Evolutionary conservation across 1,139 yeast genomes (phyloP), one percentile per base, ranked within the genome.

Genomic region (Insectozyma bohioensis): DNA sequence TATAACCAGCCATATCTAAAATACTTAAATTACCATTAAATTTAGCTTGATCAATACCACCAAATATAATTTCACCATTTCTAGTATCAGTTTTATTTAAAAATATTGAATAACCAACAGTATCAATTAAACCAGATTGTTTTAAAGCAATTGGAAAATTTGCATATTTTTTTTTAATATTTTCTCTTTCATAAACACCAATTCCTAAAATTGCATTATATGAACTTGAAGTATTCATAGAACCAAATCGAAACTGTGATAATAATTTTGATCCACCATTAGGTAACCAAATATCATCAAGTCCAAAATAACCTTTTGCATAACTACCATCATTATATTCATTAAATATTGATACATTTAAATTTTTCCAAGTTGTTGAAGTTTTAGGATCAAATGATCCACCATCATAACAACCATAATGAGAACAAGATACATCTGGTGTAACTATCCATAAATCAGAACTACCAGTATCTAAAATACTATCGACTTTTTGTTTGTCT

Each of bases 401-500:
- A n/a, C 42, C 42, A 11, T 40, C 39, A 41, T 47, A 33, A 3
- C 24, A 19, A 15, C 23, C n/a, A 33, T 40, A 37, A 12, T 34
- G 30, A 4, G 37, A 23, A 26, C 36, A 32, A 6, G 17, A 14
- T 10, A 34, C 12, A 10, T 34, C 28, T 2, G 28, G 16, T 3
- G 31, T 8, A 5, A 20, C 20, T 7, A 24, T 5, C 17, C 18
- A 15, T 14, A 24, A 24, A 6, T 6, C 3, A n/a, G 10, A 14
- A 12, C 27, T 24, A 4, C 27, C 27, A 5, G 27, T 24, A 16
- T 24, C 27, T 5, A 24, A 32, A 20, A 40, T 31, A 16, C 56
- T 59, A 12, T 30, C 35, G 14, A 51, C 42, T 12, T 37, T 27
- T 31, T 49, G 52, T 5, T 41, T 35, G 26, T 52, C 35, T 18